A percentile compares a stretch with the other conserved stretches of the same genome.
Conservation (phyloP, 345 rosid species). For the Eucalyptus fibrosa region DNA sequence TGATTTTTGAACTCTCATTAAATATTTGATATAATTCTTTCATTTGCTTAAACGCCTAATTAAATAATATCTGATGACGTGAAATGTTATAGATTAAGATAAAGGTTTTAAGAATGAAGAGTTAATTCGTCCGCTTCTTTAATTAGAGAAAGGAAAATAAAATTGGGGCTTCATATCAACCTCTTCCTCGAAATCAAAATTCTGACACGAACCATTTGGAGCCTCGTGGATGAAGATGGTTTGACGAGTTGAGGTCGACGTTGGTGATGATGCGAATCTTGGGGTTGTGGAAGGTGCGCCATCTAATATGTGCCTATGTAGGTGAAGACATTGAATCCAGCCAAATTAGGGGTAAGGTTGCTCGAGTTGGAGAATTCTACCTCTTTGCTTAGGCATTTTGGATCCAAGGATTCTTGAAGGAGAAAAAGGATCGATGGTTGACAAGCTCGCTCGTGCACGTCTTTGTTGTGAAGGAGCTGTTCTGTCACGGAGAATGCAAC, state of each 20-base stretch:
- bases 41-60: accelerated
- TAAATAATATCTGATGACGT: accelerated
- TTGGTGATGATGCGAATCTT: not conserved
- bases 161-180: no score
- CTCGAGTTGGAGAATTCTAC: not conserved
- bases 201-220: not conserved
- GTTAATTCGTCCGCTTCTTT: accelerated
- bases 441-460: not conserved
- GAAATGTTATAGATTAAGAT: not conserved
- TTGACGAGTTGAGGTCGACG: not conserved
- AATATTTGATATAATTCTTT: not conserved
- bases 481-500: not conserved
- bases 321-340: not conserved
- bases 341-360: not conserved
- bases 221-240: not conserved
- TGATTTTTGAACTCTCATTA: accelerated
- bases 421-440: not conserved
- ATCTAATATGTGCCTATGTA: not conserved
- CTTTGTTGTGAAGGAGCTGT: not conserved
- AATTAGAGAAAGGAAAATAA: no score
- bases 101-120: not conserved
- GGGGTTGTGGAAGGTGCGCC: not conserved
- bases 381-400: not conserved
- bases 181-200: no score
- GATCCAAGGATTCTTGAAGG: not conserved